Evolutionary conservation across 1,139 yeast species (phyloP).

Genomic region (Geotrichum candidum): DNA sequence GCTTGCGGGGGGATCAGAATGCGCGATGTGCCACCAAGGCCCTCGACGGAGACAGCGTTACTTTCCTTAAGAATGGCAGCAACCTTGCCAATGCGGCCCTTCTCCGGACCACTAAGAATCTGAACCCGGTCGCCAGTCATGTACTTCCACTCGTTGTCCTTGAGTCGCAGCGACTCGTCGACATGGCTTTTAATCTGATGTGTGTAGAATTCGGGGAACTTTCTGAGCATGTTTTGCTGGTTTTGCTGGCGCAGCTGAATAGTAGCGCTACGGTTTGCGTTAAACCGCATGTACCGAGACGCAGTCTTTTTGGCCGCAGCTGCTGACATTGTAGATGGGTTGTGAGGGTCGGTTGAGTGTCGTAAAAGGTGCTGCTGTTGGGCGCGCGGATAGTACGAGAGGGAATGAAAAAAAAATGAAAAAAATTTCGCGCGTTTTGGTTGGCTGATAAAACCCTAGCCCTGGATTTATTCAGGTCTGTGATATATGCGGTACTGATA

Average conservation of each 20-base stretch:
- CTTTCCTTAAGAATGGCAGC: constrained; percentile 42
- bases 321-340: constrained; percentile 1
- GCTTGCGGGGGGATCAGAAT: constrained; percentile 59
- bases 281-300: constrained; percentile 14
- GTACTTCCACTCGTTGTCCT: constrained; percentile 46
- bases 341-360: not conserved
- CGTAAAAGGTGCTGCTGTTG: not conserved
- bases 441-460: constrained; percentile 6
- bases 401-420: not conserved
- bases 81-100: constrained; percentile 65
- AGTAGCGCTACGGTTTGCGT: constrained; percentile 6
- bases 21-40: constrained; percentile 45
- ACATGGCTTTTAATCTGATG: constrained; percentile 9
- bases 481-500: not conserved
- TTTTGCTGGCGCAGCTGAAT: constrained; percentile 11
- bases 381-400: not conserved
- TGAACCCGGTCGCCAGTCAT: constrained; percentile 61
- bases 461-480: not conserved
- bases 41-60: constrained; percentile 51
- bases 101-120: constrained; percentile 59
- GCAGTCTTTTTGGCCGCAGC: constrained; percentile 3
- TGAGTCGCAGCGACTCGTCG: constrained; percentile 37
- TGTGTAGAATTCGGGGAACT: constrained; percentile 13
- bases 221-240: constrained; percentile 3
- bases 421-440: constrained; percentile 1